Evolutionary conservation across 208 protist species (phyloP).

Genomic region (Herpetomonas samuelpessoai): DNA sequence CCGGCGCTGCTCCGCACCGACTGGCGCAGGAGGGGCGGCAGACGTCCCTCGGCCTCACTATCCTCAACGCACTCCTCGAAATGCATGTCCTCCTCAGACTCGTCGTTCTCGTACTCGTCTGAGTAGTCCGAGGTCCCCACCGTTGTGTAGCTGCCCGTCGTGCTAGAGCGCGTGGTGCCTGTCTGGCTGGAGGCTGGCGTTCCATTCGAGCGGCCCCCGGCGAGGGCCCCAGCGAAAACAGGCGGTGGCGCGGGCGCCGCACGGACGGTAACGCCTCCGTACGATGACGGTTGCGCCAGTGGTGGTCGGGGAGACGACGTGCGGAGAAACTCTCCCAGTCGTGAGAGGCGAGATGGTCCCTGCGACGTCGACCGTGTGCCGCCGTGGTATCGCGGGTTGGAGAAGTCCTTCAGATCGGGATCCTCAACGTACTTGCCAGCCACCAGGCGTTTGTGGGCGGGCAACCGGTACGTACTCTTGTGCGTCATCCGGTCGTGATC

Average conservation of each 20-base stretch:
- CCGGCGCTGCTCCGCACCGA: not conserved
- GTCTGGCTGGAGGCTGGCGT: too few relatives aligned
- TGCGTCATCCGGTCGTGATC: constrained; percentile 48
- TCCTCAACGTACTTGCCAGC: constrained; percentile 80
- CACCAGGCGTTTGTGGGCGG: constrained; percentile 33
- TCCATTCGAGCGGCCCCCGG: too few relatives aligned
- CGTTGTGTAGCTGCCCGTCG: not conserved
- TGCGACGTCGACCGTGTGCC: not conserved
- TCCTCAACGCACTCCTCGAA: not conserved
- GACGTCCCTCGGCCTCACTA: not conserved
- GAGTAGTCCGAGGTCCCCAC: not conserved
- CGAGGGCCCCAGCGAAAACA: not conserved
- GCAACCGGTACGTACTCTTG: constrained; percentile 51
- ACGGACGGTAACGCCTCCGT: not conserved
- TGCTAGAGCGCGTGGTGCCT: not conserved
- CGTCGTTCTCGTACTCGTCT: not conserved
- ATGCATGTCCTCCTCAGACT: not conserved
- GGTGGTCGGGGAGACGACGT: not conserved
- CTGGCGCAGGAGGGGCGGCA: not conserved
- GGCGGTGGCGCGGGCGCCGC: too few relatives aligned
- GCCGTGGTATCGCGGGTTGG: constrained; percentile 67
- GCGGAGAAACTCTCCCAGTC: not conserved
- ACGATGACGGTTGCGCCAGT: not conserved
- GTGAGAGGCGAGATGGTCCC: not conserved
- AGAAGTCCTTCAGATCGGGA: constrained; percentile 65